Conservation (phyloP, 1,284 basidiomycete genomes). For the Takashimella tepidaria region DNA sequence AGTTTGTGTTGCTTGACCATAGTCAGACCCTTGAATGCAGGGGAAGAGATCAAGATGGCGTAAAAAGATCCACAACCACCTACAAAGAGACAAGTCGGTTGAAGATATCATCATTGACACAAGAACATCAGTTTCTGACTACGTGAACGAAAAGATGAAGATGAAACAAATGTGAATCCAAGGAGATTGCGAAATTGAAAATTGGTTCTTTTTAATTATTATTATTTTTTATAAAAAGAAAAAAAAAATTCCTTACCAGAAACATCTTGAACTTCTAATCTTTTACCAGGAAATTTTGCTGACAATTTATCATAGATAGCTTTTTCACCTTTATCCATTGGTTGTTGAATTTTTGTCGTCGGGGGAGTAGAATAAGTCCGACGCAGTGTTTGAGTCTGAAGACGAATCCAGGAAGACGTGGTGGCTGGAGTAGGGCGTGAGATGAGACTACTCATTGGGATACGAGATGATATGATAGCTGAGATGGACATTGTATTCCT, state of each 20-base stretch:
- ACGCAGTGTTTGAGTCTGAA: constrained; percentile 7
- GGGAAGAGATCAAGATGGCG: constrained; percentile 80
- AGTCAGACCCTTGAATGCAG: constrained; percentile 76
- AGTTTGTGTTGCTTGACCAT: constrained; percentile 91
- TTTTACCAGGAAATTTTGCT: constrained; percentile 66
- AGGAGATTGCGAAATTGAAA: not conserved
- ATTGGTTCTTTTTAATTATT: too few relatives aligned
- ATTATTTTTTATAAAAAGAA: too few relatives aligned
- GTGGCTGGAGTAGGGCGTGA: constrained; percentile 1
- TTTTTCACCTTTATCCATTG: constrained; percentile 59
- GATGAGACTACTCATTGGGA: not conserved
- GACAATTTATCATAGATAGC: constrained; percentile 67
- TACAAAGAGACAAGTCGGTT: constrained; percentile 37
- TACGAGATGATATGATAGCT: not conserved
- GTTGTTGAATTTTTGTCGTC: not conserved
- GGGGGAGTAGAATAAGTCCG: constrained; percentile 8
- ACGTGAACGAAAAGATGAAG: too few relatives aligned
- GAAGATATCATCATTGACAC: too few relatives aligned
- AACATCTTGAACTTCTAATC: constrained; percentile 77
- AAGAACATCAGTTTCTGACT: too few relatives aligned
- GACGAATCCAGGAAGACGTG: constrained; percentile 1
- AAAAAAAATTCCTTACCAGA: constrained; percentile 80
- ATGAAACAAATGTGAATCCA: too few relatives aligned
- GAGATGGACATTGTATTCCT: constrained; percentile 2
- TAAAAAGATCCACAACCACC: constrained; percentile 97